phyloP scores from a whole-genome alignment of 306 rosid genomes.

The Rubus idaeus region DNA sequence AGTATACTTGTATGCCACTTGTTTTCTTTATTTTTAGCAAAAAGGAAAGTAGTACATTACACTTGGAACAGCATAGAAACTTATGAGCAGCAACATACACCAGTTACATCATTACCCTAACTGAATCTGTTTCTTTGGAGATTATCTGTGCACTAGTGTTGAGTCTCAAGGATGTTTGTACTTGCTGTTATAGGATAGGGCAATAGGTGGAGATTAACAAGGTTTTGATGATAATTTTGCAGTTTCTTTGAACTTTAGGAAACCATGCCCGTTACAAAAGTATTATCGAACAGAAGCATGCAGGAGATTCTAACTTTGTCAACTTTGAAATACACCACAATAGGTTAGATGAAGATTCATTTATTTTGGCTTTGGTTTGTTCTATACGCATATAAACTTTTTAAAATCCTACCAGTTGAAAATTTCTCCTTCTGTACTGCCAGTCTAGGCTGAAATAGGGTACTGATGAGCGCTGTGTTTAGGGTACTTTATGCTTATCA shows the following conservation, averaged over 20 bases:
- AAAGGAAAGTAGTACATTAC: not conserved
- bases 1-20: not conserved
- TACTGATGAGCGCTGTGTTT: not conserved
- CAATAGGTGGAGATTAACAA: not conserved
- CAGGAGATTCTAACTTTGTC: not conserved
- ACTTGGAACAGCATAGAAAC: not conserved
- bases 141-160: not conserved
- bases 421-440: not conserved
- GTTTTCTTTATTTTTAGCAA: not conserved
- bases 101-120: not conserved
- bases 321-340: not conserved
- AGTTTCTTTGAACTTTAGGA: not conserved
- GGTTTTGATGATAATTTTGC: not conserved
- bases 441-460: not conserved
- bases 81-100: not conserved
- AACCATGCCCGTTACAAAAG: not conserved
- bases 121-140: not conserved
- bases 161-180: too few species aligned
- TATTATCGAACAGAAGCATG: not conserved
- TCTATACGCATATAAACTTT: not conserved
- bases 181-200: not conserved
- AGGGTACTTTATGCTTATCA: too few species aligned
- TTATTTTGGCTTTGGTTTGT: not conserved
- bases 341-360: not conserved
- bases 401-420: not conserved